A percentile compares a stretch with the other conserved stretches of the same genome.
These are phyloP conservation scores for Dactylellina cionopaga DNA, from an alignment of 2,329 filamentous ascomycete genomes.

Conservation along the genomic window DNA sequence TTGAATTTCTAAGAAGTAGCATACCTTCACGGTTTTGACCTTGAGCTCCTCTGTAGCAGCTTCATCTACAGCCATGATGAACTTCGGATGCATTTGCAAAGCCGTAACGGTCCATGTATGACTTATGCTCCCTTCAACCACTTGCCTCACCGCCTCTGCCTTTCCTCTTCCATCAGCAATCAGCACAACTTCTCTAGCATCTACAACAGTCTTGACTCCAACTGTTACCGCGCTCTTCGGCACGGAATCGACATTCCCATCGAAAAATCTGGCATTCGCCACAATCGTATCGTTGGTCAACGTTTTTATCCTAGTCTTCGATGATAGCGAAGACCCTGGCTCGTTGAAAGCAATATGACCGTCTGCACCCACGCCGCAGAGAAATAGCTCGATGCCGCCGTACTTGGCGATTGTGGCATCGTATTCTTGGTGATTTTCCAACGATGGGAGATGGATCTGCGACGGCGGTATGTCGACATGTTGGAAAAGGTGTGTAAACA, in stretches of 20 bases:
- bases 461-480: slow-evolving; percentile 81
- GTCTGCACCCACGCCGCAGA: slow-evolving; percentile 85
- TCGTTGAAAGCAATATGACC: slow-evolving; percentile 93
- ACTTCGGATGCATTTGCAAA: slow-evolving; percentile 81
- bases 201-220: slow-evolving; percentile 82
- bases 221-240: slow-evolving; percentile 86
- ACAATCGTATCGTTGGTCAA: slow-evolving; percentile 86
- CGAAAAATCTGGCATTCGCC: slow-evolving; percentile 86
- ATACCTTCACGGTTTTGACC: slow-evolving; percentile 74
- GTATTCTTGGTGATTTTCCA: slow-evolving; percentile 80
- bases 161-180: slow-evolving; percentile 86
- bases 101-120: slow-evolving; percentile 91
- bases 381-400: slow-evolving; percentile 85
- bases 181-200: slow-evolving; percentile 81
- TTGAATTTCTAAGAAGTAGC: neutral
- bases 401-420: slow-evolving; percentile 78
- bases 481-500: slow-evolving; percentile 92
- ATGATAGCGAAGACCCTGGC: slow-evolving; percentile 80
- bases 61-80: slow-evolving; percentile 84
- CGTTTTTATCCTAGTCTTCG: slow-evolving; percentile 84
- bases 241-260: slow-evolving; percentile 76
- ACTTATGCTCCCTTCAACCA: slow-evolving; percentile 82
- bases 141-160: slow-evolving; percentile 79
- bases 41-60: slow-evolving; percentile 78
- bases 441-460: slow-evolving; percentile 84